Conservation (phyloP, 306 rosid genomes). For the Fagus sylvatica region DNA sequence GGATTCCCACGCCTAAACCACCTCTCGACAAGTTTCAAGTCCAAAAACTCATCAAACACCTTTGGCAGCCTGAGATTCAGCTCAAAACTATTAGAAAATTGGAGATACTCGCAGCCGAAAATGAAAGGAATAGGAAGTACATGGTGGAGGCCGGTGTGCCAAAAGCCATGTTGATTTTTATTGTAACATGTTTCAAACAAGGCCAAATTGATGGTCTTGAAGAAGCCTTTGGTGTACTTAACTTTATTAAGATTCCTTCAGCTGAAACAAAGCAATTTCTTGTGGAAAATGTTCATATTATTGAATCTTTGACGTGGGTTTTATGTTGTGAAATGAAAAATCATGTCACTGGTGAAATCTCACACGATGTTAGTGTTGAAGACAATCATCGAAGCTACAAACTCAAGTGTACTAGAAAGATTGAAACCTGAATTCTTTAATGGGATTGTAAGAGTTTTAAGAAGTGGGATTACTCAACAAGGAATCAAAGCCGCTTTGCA, state of each 20-base stretch:
- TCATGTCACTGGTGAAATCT: conserved; percentile 29
- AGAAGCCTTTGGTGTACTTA: conserved; percentile 51
- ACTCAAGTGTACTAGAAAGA: conserved; percentile 19
- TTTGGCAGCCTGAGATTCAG: conserved; percentile 21
- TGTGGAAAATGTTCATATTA: conserved; percentile 27
- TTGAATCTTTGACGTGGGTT: conserved; percentile 52
- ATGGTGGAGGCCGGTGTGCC: conserved; percentile 52
- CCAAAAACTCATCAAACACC: conserved; percentile 42
- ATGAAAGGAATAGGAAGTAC: conserved; percentile 42
- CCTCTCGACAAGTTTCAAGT: conserved; percentile 45
- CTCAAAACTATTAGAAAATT: conserved; percentile 39
- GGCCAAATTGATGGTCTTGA: conserved; percentile 42
- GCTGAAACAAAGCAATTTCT: conserved; percentile 23
- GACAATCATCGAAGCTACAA: conserved; percentile 27
- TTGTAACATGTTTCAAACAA: conserved; percentile 26
- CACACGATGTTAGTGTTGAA: conserved; percentile 41
- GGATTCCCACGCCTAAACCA: conserved; percentile 66
- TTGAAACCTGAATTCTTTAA: conserved; percentile 45
- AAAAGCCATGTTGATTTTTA: conserved; percentile 42
- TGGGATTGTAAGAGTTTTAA: conserved; percentile 25
- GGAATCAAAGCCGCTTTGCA: conserved; percentile 48
- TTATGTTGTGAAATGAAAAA: conserved; percentile 21
- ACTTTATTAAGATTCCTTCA: conserved; percentile 34
- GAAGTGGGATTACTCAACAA: conserved; percentile 37
- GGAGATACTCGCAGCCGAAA: conserved; percentile 43